phyloP scores from a whole-genome alignment of 1,284 basidiomycete species.

The Cutaneotrichosporon spelunceum region DNA sequence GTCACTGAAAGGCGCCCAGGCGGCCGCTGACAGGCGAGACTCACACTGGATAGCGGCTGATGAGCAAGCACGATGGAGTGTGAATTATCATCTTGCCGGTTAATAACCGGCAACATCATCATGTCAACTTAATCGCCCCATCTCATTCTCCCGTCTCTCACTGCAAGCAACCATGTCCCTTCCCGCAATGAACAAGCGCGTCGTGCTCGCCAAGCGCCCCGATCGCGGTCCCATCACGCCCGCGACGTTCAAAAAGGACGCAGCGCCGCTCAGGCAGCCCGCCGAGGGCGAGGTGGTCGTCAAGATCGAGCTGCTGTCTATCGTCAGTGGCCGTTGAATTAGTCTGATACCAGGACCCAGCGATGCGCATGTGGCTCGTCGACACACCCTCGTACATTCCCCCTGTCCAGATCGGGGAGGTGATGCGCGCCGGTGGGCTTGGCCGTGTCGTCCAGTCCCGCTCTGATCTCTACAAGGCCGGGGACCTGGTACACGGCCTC shows the following conservation, averaged over 20 bases:
- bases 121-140: too few species aligned
- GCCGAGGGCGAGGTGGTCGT: constrained; percentile 65
- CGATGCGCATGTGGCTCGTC: constrained; percentile 77
- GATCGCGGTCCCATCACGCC: constrained; percentile 60
- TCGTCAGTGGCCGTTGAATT: constrained; percentile 46
- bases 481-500: constrained; percentile 57
- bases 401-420: constrained; percentile 72
- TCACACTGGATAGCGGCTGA: too few species aligned
- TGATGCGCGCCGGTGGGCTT: constrained; percentile 69
- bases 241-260: constrained; percentile 63
- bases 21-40: too few species aligned
- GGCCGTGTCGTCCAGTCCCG: constrained; percentile 66
- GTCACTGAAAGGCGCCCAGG: too few species aligned
- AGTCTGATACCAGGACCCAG: constrained; percentile 60
- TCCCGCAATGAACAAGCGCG: constrained; percentile 55
- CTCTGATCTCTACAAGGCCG: constrained; percentile 56
- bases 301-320: constrained; percentile 67
- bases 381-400: constrained; percentile 60
- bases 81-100: neutral
- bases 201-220: constrained; percentile 72
- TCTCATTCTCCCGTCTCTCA: neutral
- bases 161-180: constrained; percentile 3
- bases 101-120: neutral
- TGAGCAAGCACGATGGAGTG: too few species aligned
- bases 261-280: constrained; percentile 58